Base-by-base conservation (phyloP, 2,329 filamentous ascomycete species). In the Aspergillus costaricaensis region DNA sequence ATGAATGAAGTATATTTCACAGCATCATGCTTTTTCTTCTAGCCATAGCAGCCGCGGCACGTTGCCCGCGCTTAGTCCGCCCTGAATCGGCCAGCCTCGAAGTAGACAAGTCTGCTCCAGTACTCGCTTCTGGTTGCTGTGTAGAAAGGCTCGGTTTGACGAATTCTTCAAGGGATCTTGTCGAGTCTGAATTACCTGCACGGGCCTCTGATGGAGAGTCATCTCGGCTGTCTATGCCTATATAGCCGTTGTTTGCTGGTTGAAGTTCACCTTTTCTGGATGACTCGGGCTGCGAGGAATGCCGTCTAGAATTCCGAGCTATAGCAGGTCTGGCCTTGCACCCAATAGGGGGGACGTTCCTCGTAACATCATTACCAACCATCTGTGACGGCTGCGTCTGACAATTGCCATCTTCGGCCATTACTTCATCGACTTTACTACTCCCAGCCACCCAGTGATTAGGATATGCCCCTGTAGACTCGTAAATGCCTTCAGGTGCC, bases 21-120 rank as follows among this genome's bases (percentile, higher is more conserved):
- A 78, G 62, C 72, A 79, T 76, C 75, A 77, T 79, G 59, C 76
- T 79, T 62, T 68, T 74, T 62, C 77, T 71, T 55, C 76, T 70
- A 30, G 72, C 67, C 19, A 68, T 68, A 51, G 68, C 67, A 12
- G 72, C 67, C 17, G 68, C 68, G 50, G 68, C 67, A n/a, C 75
- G 71, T 47, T 75, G 71, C 10, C 69, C 67, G n/a, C 73, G 71
- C 50, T 62, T 70, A 25, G 53, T 48, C 56, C 62, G 61, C 38
- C 49, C 61, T n/a, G 56, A 50, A 54, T 65, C 63, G n/a, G 61
- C 62, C 51, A 57, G 47, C 43, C 48, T 50, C 25, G 27, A 48
- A n/a, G 23, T 69, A 62, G 23, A 19, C 23, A 36, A 17, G 7
- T 51, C 48, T 27, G 54, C 39, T 6, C 44, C 41, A 17, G 65